Base-by-base conservation (phyloP, 768 basidiomycete species). In the Thelephora ganbajun region DNA sequence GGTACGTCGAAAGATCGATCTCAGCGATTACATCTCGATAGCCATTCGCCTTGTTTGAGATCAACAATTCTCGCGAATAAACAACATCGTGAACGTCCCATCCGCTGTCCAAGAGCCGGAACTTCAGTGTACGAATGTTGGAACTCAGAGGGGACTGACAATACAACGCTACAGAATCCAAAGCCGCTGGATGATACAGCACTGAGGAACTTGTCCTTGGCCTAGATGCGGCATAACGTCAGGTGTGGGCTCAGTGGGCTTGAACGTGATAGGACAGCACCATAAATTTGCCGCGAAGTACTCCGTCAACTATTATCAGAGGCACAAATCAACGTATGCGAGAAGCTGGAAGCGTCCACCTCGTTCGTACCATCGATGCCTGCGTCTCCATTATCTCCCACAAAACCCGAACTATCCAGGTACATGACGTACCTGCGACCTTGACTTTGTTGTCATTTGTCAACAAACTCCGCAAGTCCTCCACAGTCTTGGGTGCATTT, bases 281-380 rank as follows among this genome's bases (percentile, higher is more conserved):
- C 85, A 90, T 88, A 59, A 82, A 86, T 65, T 97, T 97, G n/a
- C 94, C 94, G 30, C 94, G 74, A 13, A 96, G 70, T 11, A 97
- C 80, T 23, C 94, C 94, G 63, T 98, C 94, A 33, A 93, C 90
- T 92, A 44, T 16, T 12, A 47, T 20, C 4, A 39, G 13, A 23
- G 9, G 12, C 43, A 6, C 14, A 36, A 16, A 42, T 20, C 13
- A 19, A 30, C 11, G 33, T 35, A n/a, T 11, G 26, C 9, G 26
- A 4, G 26, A 30, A 30, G 26, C 26, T 4, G 26, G 26, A 9
- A 30, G 26, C 9, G 9, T 4, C n/a, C 9, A 9, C 26, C 26
- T 30, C 48, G 34, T 19, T 37, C 54, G 65, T 57, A 87, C 86
- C 86, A 59, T 89, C 86, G 48, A 89, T 70, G 13, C 76, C 74